Percentiles rank a stretch among this genome's conserved stretches.
Conservation (phyloP, 2,329 filamentous ascomycete genomes). For the Colletotrichum sublineola region DNA sequence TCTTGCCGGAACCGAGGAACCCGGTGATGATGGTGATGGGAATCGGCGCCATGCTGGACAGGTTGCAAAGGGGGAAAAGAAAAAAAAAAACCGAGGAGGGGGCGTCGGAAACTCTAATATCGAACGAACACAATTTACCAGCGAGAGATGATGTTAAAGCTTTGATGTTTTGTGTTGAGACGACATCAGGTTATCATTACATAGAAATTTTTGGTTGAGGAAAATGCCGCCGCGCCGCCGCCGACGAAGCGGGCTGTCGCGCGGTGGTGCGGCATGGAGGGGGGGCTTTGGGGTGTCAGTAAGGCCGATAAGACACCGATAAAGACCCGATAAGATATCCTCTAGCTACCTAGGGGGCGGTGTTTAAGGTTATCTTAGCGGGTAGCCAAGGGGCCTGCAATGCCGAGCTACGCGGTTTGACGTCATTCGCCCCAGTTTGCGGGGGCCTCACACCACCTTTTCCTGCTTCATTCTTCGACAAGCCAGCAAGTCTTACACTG, state of each 20-base stretch:
- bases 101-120: not conserved
- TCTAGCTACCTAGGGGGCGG: not conserved
- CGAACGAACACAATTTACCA: not conserved
- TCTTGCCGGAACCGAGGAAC: conserved; percentile 96
- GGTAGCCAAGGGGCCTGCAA: conserved; percentile 27
- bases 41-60: conserved; percentile 72
- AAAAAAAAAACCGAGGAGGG: not conserved
- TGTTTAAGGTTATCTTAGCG: conserved; percentile 43
- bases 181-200: conserved; percentile 22
- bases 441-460: conserved; percentile 34
- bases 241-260: conserved; percentile 14
- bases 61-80: not conserved
- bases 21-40: conserved; percentile 96
- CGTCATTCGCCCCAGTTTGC: conserved; percentile 41
- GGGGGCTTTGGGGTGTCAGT: conserved; percentile 10
- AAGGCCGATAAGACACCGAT: conserved; percentile 31
- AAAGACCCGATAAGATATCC: conserved; percentile 27
- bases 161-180: conserved; percentile 35
- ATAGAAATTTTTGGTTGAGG: conserved; percentile 36
- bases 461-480: conserved; percentile 19
- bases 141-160: not conserved
- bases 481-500: not conserved
- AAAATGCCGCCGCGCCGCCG: conserved; percentile 37
- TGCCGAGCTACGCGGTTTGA: conserved; percentile 43
- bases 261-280: conserved; percentile 30